Conservation (phyloP, 2,329 filamentous ascomycete genomes). For the Metarhizium robertsii region DNA sequence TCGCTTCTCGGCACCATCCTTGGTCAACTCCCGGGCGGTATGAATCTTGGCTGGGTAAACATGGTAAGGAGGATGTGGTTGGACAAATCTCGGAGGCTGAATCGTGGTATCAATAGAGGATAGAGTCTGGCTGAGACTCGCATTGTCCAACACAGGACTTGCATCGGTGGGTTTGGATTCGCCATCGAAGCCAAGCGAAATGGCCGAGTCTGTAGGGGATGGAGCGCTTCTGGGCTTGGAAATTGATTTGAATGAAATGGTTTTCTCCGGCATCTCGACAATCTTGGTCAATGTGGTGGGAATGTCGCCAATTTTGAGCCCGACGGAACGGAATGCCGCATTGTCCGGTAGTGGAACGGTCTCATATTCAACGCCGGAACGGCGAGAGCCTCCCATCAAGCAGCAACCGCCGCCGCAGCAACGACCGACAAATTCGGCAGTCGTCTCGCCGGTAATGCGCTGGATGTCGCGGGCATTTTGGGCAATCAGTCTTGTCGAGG, state of each 20-base stretch:
- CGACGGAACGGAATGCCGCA: slow-evolving; percentile 70
- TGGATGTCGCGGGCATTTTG: slow-evolving; percentile 54
- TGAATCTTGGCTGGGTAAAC: slow-evolving; percentile 87
- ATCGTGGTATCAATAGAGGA: slow-evolving; percentile 44
- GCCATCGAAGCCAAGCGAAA: slow-evolving; percentile 30
- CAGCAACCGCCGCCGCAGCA: slow-evolving; percentile 59
- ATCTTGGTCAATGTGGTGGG: slow-evolving; percentile 64
- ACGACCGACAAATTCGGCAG: slow-evolving; percentile 49
- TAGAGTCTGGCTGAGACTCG: slow-evolving; percentile 10
- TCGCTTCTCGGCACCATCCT: slow-evolving; percentile 82
- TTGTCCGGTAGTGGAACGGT: slow-evolving; percentile 61
- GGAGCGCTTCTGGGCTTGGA: slow-evolving; percentile 22
- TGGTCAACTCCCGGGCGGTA: slow-evolving; percentile 77
- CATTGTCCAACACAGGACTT: slow-evolving; percentile 21
- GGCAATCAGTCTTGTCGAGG: slow-evolving; percentile 59
- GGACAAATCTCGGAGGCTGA: slow-evolving; percentile 81
- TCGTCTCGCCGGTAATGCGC: slow-evolving; percentile 55
- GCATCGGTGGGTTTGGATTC: slow-evolving; percentile 12
- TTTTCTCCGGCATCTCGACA: slow-evolving; percentile 64
- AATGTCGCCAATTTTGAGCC: slow-evolving; percentile 66
- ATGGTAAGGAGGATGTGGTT: slow-evolving; percentile 87
- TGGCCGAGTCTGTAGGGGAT: slow-evolving; percentile 40
- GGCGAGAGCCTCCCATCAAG: slow-evolving; percentile 36
- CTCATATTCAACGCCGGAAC: slow-evolving; percentile 41
- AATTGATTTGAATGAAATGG: slow-evolving; percentile 58